These are phyloP conservation scores for Lagerstroemia speciosa DNA, from an alignment of 345 rosid species.

Conservation along the genomic window DNA sequence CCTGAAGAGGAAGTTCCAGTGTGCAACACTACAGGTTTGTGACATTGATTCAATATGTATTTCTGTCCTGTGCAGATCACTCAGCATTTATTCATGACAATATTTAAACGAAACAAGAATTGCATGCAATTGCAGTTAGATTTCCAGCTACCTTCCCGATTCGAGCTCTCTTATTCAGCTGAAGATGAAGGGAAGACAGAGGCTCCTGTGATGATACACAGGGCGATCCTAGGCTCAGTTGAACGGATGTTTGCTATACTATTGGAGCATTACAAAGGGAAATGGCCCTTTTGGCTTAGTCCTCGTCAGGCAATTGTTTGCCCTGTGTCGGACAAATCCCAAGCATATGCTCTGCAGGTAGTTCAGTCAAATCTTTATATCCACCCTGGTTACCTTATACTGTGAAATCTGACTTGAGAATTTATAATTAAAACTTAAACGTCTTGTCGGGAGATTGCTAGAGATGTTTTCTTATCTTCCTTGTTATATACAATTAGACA, in stretches of 20 bases:
- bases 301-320: conserved; percentile 98
- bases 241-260: conserved; percentile 94
- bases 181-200: conserved; percentile 82
- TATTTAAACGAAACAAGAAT: conserved; percentile 12
- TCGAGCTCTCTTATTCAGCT: conserved; percentile 69
- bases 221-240: conserved; percentile 92
- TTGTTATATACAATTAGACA: background rate
- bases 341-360: conserved; percentile 62
- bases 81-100: background rate
- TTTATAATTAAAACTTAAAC: background rate
- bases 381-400: background rate
- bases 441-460: background rate
- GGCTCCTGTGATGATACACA: conserved; percentile 88
- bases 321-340: conserved; percentile 85
- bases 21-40: conserved; percentile 90
- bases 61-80: background rate
- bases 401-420: background rate
- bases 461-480: background rate
- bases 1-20: conserved; percentile 83
- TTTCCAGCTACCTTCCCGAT: conserved; percentile 81
- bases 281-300: conserved; percentile 99
- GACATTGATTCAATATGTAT: background rate
- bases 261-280: conserved; percentile 92
- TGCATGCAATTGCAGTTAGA: conserved; percentile 58
- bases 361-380: background rate